Evolutionary conservation across 305 asterid genomes (phyloP), one percentile per base, ranked within the genome.

Genomic region (Petunia hybrid): DNA sequence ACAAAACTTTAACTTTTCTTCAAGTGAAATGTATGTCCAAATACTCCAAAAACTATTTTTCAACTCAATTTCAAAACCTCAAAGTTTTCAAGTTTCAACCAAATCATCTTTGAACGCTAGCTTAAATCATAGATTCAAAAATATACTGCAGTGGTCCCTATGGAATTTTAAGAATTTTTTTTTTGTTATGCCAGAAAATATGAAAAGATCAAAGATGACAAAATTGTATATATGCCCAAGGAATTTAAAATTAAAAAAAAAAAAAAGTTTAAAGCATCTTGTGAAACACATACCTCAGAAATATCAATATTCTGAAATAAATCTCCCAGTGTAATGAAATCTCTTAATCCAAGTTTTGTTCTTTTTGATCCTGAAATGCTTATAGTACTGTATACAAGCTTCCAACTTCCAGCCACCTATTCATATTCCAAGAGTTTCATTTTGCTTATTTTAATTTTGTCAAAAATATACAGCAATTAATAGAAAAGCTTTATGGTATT

Each of bases 271-370:
- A n/a, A 45, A 73, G 22, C 46, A 68, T 13, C 5, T 2, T 36
- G 62, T 48, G 56, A 8, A 60, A 62, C n/a, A 62, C 83, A 57
- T 90, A 93, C 99, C 99, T 93, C 80, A 86, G 87, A 85, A 56
- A 87, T 84, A 81, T 90, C 83, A 42, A 95, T 95, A 45, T 65
- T 79, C 84, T 95, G 99, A 81, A 87, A 42, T 73, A 95, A 92
- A 78, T 92, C 95, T 63, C 95, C 98, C 83, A 95, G 87, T 74
- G 80, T 84, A 68, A 95, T 89, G 80, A 93, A 95, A 87, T 93
- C 99, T 78, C 99, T 83, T 88, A 95, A 87, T 83, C 99, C 98
- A 13, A 93, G 83, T 85, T 92, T 93, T 57, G 99, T 93, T 85
- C 99, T 87, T 89, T 83, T 93, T 10, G 99, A 87, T 74, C 99